phyloP scores from a whole-genome alignment of 176 grass and related monocot genomes.

The Aechmea fasciata region DNA sequence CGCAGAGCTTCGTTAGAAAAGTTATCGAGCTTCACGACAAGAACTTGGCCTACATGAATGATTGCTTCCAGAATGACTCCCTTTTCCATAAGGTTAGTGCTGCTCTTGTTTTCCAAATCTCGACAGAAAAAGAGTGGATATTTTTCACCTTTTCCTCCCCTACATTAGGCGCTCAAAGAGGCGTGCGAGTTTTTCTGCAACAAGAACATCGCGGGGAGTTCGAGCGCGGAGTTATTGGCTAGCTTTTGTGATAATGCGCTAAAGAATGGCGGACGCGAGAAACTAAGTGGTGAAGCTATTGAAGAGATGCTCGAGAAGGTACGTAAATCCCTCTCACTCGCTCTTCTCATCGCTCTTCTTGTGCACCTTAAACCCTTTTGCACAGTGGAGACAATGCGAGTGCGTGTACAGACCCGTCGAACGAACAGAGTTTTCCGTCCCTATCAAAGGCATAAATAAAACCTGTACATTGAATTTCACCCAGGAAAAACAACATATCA shows the following conservation, averaged over 20 bases:
- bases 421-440: too few relatives aligned
- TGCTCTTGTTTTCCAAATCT: not conserved
- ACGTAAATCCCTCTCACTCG: not conserved
- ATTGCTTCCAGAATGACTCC: constrained; percentile 23
- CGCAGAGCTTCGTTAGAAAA: constrained; percentile 19
- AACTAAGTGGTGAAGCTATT: constrained; percentile 33
- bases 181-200: constrained; percentile 36
- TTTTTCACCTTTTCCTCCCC: not conserved
- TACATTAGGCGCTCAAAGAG: constrained; percentile 22
- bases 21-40: constrained; percentile 25
- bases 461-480: not conserved
- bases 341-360: not conserved
- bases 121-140: not conserved
- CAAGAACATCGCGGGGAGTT: constrained; percentile 25
- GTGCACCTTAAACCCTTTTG: too few relatives aligned
- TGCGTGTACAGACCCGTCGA: too few relatives aligned
- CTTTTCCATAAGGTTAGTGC: constrained; percentile 23
- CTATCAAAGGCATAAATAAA: too few relatives aligned
- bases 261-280: constrained; percentile 26
- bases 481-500: not conserved
- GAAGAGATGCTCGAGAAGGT: constrained; percentile 34
- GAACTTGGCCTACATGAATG: constrained; percentile 19
- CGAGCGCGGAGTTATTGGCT: constrained; percentile 30
- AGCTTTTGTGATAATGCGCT: constrained; percentile 30
- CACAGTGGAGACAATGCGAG: too few relatives aligned